A percentile compares a stretch with the other conserved stretches of the same genome.
phyloP scores from a whole-genome alignment of 768 basidiomycete genomes.

The Tubosaeta sp. region DNA sequence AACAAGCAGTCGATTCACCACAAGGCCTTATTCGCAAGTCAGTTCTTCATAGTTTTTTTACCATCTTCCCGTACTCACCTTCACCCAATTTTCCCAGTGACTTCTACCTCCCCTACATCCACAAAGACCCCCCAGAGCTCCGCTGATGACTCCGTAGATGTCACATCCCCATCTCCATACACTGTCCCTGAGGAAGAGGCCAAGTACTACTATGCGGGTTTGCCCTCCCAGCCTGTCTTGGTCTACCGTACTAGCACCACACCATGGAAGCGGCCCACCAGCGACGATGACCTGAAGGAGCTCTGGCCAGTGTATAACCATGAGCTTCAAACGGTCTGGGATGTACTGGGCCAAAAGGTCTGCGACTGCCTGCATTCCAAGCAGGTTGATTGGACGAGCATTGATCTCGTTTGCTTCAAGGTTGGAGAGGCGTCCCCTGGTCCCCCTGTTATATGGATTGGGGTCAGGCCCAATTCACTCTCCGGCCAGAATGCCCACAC shows the following conservation, averaged over 20 bases:
- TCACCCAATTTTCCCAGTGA: too few relatives aligned
- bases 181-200: neutral
- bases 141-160: too few relatives aligned
- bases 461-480: neutral
- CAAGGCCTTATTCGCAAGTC: too few relatives aligned
- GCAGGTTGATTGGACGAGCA: neutral
- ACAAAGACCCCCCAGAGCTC: too few relatives aligned
- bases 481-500: neutral
- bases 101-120: too few relatives aligned
- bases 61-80: too few relatives aligned
- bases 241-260: neutral
- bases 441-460: neutral
- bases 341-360: neutral
- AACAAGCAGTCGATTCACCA: too few relatives aligned
- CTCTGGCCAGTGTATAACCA: neutral
- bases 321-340: neutral
- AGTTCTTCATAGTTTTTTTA: too few relatives aligned
- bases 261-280: neutral
- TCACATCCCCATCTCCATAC: too few relatives aligned
- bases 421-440: neutral
- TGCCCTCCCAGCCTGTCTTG: neutral
- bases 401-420: neutral
- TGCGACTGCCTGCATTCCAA: neutral
- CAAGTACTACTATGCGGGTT: neutral
- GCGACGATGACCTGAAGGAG: neutral